phyloP scores from a whole-genome alignment of 2,329 filamentous ascomycete species.

The Diaporthe helianthi region DNA sequence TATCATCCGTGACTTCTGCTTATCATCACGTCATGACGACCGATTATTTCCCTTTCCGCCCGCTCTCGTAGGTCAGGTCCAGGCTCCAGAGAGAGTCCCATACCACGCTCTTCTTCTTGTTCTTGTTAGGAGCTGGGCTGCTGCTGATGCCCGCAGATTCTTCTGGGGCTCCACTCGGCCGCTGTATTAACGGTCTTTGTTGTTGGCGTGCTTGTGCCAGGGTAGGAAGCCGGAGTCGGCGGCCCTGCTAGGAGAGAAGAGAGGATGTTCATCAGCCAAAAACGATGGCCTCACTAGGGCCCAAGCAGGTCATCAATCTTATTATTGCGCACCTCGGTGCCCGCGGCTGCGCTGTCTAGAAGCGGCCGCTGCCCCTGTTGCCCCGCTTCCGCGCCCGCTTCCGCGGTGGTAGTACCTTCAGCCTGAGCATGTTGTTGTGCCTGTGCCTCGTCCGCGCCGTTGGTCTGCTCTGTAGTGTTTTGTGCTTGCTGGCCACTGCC shows the following conservation, averaged over 20 bases:
- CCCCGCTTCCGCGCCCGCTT: slow-evolving; percentile 18
- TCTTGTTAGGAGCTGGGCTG: slow-evolving; percentile 37
- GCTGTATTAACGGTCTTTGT: slow-evolving; percentile 33
- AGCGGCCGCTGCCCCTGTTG: slow-evolving; percentile 36
- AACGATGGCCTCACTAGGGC: slow-evolving; percentile 45
- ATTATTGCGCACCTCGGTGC: slow-evolving; percentile 59
- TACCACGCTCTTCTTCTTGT: slow-evolving; percentile 57
- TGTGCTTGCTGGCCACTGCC: slow-evolving; percentile 34
- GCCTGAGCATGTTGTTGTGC: background rate
- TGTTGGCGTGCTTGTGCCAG: slow-evolving; percentile 25
- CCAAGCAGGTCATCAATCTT: slow-evolving; percentile 58
- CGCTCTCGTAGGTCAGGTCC: slow-evolving; percentile 62
- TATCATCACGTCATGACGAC: background rate
- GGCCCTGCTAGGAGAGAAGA: slow-evolving; percentile 32
- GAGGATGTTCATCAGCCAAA: slow-evolving; percentile 42
- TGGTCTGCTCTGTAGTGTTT: slow-evolving; percentile 48
- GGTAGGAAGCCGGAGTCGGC: slow-evolving; percentile 19
- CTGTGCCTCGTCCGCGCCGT: slow-evolving; percentile 19
- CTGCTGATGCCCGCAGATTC: slow-evolving; percentile 42
- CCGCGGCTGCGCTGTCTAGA: slow-evolving; percentile 35
- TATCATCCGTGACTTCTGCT: slow-evolving; percentile 19
- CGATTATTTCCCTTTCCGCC: slow-evolving; percentile 35
- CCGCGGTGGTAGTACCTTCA: background rate
- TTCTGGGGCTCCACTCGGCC: slow-evolving; percentile 45
- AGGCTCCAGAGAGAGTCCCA: slow-evolving; percentile 70